Conservation (phyloP, 495 filamentous ascomycete genomes). For the Amphirosellinia nigrospora region DNA sequence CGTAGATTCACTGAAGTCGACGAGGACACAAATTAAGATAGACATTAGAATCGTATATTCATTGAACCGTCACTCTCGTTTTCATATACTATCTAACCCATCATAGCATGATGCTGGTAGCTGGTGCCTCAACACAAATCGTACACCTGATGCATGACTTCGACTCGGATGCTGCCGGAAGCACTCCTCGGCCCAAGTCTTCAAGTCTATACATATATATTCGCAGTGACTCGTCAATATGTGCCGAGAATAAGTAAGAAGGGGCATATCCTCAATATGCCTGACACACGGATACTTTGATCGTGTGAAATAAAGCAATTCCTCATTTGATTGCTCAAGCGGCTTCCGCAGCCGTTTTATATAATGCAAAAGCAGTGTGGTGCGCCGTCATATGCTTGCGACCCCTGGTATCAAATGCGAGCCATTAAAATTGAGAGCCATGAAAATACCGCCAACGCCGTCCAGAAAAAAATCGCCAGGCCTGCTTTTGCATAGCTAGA, state of each 20-base stretch:
- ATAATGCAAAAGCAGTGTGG: slow-evolving; percentile 30
- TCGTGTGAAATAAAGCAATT: slow-evolving; percentile 20
- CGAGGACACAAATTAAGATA: not conserved
- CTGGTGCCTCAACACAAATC: slow-evolving; percentile 33
- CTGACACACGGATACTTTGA: not conserved
- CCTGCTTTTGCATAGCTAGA: slow-evolving; percentile 5
- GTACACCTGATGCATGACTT: slow-evolving; percentile 1
- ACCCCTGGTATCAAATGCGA: slow-evolving; percentile 41
- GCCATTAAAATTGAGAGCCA: slow-evolving; percentile 26
- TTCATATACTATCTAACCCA: slow-evolving; percentile 40
- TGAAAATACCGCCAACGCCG: slow-evolving; percentile 35
- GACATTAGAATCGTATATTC: slow-evolving; percentile 26
- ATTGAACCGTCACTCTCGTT: slow-evolving; percentile 35
- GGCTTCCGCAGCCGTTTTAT: slow-evolving; percentile 34
- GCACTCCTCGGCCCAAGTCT: not conserved
- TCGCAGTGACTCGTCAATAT: slow-evolving; percentile 8
- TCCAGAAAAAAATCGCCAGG: slow-evolving; percentile 14
- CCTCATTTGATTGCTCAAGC: slow-evolving; percentile 31
- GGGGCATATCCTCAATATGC: slow-evolving; percentile 8
- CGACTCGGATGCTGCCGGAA: not conserved
- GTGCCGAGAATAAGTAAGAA: slow-evolving; percentile 11
- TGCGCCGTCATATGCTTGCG: slow-evolving; percentile 43
- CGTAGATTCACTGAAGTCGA: not conserved
- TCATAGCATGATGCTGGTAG: slow-evolving; percentile 32
- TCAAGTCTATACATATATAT: slow-evolving; percentile 12